A percentile compares a stretch with the other conserved stretches of the same genome.
Conservation (phyloP, 1,139 yeast species). For the Pichia sp. region DNA sequence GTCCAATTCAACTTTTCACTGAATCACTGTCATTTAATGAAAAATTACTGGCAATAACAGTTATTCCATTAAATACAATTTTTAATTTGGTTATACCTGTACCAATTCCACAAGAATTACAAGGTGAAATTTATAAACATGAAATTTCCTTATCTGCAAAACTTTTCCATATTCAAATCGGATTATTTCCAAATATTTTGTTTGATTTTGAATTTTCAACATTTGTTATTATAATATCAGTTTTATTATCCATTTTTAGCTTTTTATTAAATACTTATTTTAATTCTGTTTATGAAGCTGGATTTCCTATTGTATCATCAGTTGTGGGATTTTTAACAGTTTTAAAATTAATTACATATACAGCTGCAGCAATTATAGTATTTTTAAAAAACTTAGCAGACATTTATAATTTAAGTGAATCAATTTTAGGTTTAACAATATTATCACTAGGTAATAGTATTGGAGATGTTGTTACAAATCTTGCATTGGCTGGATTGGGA, state of each 20-base stretch:
- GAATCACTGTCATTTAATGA: constrained; percentile 14
- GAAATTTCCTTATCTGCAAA: constrained; percentile 16
- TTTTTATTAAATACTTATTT: constrained; percentile 9
- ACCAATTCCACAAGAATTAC: constrained; percentile 18
- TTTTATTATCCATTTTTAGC: constrained; percentile 2
- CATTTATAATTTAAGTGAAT: constrained; percentile 27
- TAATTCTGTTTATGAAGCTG: constrained; percentile 7
- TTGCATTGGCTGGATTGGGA: constrained; percentile 47
- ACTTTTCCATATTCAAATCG: constrained; percentile 24
- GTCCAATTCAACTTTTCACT: constrained; percentile 21
- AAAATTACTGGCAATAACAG: constrained; percentile 18
- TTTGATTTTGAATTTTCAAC: constrained; percentile 13
- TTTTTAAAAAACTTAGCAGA: constrained; percentile 26
- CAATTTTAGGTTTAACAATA: constrained; percentile 40
- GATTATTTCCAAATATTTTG: constrained; percentile 18
- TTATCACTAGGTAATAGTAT: constrained; percentile 52
- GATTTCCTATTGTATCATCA: constrained; percentile 13
- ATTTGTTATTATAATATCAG: constrained; percentile 1
- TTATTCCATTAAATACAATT: constrained; percentile 22
- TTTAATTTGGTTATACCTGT: constrained; percentile 26
- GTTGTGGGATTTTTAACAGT: constrained; percentile 26
- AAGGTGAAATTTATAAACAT: constrained; percentile 11
- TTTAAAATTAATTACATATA: constrained; percentile 24
- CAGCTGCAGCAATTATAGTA: constrained; percentile 27
- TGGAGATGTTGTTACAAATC: constrained; percentile 51